A percentile compares a stretch with the other conserved stretches of the same genome.
Evolutionary conservation across 257 asterid species (phyloP).

Genomic region (Fraxinus quadrangulata): DNA sequence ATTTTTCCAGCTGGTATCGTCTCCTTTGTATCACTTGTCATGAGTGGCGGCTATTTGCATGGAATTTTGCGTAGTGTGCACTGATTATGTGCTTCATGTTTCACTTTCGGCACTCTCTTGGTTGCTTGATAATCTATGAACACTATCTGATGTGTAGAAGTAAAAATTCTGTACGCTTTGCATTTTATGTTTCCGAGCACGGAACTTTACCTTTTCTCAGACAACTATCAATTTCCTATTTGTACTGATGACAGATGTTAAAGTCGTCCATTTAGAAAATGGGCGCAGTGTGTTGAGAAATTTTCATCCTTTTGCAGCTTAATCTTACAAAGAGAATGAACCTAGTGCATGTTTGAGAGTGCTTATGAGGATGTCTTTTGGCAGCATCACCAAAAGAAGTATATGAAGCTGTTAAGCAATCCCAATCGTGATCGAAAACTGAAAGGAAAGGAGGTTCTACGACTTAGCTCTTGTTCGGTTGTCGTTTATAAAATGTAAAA

Average conservation of each 20-base stretch:
- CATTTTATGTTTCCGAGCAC: neutral
- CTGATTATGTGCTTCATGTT: conserved; percentile 23
- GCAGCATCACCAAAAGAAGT: too few species aligned
- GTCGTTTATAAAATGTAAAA: too few species aligned
- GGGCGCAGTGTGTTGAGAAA: neutral
- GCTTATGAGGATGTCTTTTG: too few species aligned
- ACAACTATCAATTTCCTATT: neutral
- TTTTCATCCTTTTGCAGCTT: neutral
- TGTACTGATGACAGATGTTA: neutral
- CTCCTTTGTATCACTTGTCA: conserved; percentile 64
- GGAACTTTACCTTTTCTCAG: neutral
- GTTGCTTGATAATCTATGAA: neutral
- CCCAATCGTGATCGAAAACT: too few species aligned
- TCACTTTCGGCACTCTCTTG: neutral
- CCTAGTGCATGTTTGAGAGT: neutral
- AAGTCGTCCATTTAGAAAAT: too few species aligned
- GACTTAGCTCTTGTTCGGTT: too few species aligned
- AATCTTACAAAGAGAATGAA: neutral
- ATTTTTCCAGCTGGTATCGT: conserved; percentile 87
- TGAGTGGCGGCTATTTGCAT: conserved; percentile 89
- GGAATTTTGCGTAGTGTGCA: conserved; percentile 73
- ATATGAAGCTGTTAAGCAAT: too few species aligned
- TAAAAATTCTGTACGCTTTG: neutral
- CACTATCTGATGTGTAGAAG: neutral
- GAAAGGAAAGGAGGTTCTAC: too few species aligned